Evolutionary conservation across 1,284 basidiomycete genomes (phyloP).

Genomic region (Irpex sp.): DNA sequence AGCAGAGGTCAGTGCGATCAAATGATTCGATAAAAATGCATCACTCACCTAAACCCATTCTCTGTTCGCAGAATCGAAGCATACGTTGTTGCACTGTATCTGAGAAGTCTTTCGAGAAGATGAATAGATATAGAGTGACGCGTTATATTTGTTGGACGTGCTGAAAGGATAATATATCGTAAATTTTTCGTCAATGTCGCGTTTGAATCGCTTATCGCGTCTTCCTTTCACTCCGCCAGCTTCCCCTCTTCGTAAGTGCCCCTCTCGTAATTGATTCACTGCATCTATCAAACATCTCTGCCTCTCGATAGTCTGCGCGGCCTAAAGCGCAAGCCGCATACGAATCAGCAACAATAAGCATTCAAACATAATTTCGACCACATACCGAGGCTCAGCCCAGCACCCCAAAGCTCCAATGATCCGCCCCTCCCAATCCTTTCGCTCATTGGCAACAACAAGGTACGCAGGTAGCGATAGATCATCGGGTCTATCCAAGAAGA

Average conservation of each 20-base stretch:
- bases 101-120: background rate
- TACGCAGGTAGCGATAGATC: background rate
- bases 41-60: no score
- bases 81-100: constrained; percentile 1
- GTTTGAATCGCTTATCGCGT: no score
- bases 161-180: background rate
- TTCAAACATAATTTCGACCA: background rate
- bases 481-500: background rate
- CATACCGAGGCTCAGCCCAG: background rate
- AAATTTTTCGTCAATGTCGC: no score
- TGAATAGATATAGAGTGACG: background rate
- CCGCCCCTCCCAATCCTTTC: background rate
- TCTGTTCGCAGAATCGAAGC: constrained; percentile 1
- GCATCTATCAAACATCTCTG: no score
- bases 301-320: no score
- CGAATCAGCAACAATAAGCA: no score
- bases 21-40: background rate
- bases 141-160: background rate
- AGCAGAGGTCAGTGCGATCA: constrained; percentile 37
- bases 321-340: no score
- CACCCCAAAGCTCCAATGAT: background rate
- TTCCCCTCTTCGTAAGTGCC: no score
- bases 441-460: background rate
- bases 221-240: no score
- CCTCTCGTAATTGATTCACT: no score